Conservation (phyloP, 768 basidiomycete genomes). For the Myochromella boudieri region DNA sequence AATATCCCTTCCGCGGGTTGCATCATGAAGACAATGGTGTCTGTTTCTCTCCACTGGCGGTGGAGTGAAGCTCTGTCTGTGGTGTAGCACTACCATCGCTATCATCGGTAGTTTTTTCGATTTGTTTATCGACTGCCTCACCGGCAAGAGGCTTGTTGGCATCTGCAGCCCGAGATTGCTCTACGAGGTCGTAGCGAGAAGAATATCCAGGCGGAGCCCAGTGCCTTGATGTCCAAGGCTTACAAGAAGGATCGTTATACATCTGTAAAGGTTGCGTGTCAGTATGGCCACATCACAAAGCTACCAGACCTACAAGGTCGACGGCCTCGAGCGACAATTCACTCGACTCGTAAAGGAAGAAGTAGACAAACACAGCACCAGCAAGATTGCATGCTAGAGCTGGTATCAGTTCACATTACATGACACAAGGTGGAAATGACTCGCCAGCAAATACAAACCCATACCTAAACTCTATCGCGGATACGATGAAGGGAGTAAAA, state of each 20-base stretch:
- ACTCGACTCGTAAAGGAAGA: slow-evolving; percentile 77
- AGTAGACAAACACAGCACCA: slow-evolving; percentile 59
- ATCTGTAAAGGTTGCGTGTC: slow-evolving; percentile 33
- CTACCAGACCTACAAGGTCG: slow-evolving; percentile 40
- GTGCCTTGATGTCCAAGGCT: slow-evolving; percentile 60
- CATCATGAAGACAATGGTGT: no score
- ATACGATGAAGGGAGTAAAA: slow-evolving; percentile 75
- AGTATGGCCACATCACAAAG: background rate
- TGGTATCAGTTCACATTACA: background rate
- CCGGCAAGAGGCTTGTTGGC: slow-evolving; percentile 24
- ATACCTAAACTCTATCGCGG: slow-evolving; percentile 56
- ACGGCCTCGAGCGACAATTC: slow-evolving; percentile 68
- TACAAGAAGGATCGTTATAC: slow-evolving; percentile 64
- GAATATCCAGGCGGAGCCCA: slow-evolving; percentile 63
- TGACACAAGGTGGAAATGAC: slow-evolving; percentile 8
- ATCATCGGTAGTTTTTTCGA: slow-evolving; percentile 5
- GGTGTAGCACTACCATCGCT: background rate
- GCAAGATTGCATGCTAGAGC: slow-evolving; percentile 52
- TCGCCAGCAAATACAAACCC: slow-evolving; percentile 71
- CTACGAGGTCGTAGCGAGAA: slow-evolving; percentile 43
- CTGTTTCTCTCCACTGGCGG: no score
- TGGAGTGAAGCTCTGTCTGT: background rate
- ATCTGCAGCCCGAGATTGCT: slow-evolving; percentile 42
- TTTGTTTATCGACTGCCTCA: background rate
- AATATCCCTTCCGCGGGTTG: no score